Evolutionary conservation across 768 basidiomycete species (phyloP).

Genomic region (Suillus ampliporus): DNA sequence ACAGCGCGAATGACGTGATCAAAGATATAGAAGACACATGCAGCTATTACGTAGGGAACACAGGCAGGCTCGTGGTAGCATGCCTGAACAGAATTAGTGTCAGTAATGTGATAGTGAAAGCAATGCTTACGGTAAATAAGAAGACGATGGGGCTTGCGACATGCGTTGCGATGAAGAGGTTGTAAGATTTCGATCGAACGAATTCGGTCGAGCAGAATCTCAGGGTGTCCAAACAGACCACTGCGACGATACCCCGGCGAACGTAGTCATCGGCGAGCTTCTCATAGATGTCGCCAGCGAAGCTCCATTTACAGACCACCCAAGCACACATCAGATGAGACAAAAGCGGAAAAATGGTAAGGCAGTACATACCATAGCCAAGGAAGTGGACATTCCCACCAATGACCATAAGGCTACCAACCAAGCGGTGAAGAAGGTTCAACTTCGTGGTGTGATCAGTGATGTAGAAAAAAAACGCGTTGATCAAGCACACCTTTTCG

Average conservation of each 20-base stretch:
- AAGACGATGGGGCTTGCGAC: slow-evolving; percentile 46
- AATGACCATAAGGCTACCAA: slow-evolving; percentile 48
- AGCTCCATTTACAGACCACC: slow-evolving; percentile 36
- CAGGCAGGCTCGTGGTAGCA: slow-evolving; percentile 31
- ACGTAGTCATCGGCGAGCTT: slow-evolving; percentile 20
- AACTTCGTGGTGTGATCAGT: slow-evolving; percentile 36
- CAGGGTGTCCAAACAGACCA: slow-evolving; percentile 42
- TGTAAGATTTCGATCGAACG: slow-evolving; percentile 49
- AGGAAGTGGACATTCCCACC: slow-evolving; percentile 48
- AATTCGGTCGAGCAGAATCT: slow-evolving; percentile 46
- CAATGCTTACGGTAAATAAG: slow-evolving; percentile 40
- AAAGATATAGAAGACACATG: slow-evolving; percentile 45
- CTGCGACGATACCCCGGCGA: slow-evolving; percentile 41
- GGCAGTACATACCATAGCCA: slow-evolving; percentile 42
- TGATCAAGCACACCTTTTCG: slow-evolving; percentile 45
- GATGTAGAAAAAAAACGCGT: neutral
- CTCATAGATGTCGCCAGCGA: slow-evolving; percentile 22
- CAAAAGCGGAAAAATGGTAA: neutral
- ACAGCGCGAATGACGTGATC: slow-evolving; percentile 52
- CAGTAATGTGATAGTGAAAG: slow-evolving; percentile 4
- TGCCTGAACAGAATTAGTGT: slow-evolving; percentile 21
- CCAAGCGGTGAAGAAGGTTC: slow-evolving; percentile 62
- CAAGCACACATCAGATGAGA: slow-evolving; percentile 1
- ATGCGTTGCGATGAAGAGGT: slow-evolving; percentile 50
- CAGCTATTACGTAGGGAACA: slow-evolving; percentile 48